Percentiles rank a stretch among this genome's conserved stretches.
Evolutionary conservation across 192 early-diverging fungal genomes (phyloP).

Genomic region (Linnemannia elongata): DNA sequence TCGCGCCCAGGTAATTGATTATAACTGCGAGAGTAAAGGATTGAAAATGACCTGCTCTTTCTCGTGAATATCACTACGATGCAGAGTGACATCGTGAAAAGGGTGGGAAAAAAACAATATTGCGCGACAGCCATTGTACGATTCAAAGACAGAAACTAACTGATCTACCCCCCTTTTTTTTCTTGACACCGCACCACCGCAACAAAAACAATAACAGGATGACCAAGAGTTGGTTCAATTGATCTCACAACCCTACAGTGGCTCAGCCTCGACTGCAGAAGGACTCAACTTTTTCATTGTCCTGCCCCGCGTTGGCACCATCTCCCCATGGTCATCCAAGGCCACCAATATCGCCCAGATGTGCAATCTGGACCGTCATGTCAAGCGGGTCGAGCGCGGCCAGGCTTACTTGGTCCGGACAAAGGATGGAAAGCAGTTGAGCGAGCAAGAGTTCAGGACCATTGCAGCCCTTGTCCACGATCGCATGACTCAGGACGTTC

Average conservation of each 20-base stretch:
- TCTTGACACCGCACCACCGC: background rate
- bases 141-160: no score
- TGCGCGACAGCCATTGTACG: no score
- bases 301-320: constrained; percentile 94
- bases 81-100: no score
- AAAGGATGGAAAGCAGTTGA: constrained; percentile 41
- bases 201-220: constrained; percentile 39
- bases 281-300: constrained; percentile 74
- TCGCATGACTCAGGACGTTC: constrained; percentile 94
- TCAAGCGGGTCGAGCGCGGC: constrained; percentile 93
- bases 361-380: constrained; percentile 82
- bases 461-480: constrained; percentile 80
- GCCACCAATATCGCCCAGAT: constrained; percentile 97
- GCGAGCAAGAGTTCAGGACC: constrained; percentile 62
- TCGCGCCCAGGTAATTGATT: constrained; percentile 23
- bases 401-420: constrained; percentile 76
- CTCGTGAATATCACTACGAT: no score
- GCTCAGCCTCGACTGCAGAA: constrained; percentile 12
- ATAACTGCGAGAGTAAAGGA: background rate
- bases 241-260: constrained; percentile 9
- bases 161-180: background rate
- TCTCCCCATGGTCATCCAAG: constrained; percentile 99
- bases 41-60: background rate
- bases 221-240: constrained; percentile 39
- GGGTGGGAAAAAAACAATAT: no score